Percentiles rank a stretch among this genome's conserved stretches.
These are phyloP conservation scores for Clarireedia hainanense DNA, from an alignment of 2,329 filamentous ascomycete genomes.

Conservation along the genomic window DNA sequence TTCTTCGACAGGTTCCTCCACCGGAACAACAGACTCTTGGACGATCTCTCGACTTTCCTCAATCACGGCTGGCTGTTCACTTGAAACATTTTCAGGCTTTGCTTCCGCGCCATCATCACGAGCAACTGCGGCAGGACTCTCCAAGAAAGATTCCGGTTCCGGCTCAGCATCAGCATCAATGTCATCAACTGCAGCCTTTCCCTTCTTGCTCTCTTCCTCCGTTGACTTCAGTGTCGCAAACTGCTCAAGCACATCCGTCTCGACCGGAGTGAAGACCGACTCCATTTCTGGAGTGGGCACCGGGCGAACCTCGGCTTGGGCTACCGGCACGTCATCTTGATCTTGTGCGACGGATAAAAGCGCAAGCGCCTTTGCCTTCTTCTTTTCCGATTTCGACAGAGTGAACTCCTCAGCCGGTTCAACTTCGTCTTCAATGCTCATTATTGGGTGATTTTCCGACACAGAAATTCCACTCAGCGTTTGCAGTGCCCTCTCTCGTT, in stretches of 20 bases:
- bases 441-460: neutral
- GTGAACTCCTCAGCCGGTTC: conserved; percentile 18
- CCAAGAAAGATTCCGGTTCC: neutral
- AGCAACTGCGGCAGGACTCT: neutral
- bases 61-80: conserved; percentile 1
- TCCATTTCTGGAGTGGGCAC: conserved; percentile 2
- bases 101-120: neutral
- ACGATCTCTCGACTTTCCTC: neutral
- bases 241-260: neutral
- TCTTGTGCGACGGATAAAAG: conserved; percentile 11
- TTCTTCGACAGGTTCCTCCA: conserved; percentile 7
- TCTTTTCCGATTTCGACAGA: conserved; percentile 30
- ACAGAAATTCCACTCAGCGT: conserved; percentile 10
- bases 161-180: neutral
- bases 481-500: conserved; percentile 13
- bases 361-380: conserved; percentile 19
- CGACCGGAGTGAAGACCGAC: neutral
- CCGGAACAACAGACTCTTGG: neutral
- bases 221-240: conserved; percentile 8
- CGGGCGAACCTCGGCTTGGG: conserved; percentile 4
- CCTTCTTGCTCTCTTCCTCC: conserved; percentile 14
- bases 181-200: neutral
- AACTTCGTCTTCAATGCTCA: conserved; percentile 6
- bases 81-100: conserved; percentile 3
- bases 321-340: neutral